Conservation (phyloP, 257 asterid species). For the Buddleja alternifolia region DNA sequence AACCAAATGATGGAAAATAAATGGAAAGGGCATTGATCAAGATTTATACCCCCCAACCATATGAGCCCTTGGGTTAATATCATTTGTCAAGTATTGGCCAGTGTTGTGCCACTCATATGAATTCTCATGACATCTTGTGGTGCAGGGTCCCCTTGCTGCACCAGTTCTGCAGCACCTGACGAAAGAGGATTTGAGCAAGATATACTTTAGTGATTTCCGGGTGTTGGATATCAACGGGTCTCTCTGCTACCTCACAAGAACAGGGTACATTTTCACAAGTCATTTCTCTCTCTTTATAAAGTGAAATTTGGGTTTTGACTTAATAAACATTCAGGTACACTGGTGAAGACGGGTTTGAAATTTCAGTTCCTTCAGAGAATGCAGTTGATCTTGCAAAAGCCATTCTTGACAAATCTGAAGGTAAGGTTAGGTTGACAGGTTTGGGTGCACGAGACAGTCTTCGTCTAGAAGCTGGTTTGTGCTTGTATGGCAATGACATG, state of each 20-base stretch:
- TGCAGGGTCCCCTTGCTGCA: slow-evolving; percentile 96
- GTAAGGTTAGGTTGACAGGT: slow-evolving; percentile 80
- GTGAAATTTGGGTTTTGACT: neutral
- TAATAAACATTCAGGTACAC: slow-evolving; percentile 71
- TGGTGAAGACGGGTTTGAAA: slow-evolving; percentile 98
- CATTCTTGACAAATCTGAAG: slow-evolving; percentile 88
- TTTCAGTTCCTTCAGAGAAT: slow-evolving; percentile 87
- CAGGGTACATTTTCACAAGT: slow-evolving; percentile 62
- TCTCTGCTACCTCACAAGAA: slow-evolving; percentile 84
- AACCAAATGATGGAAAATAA: too few species aligned
- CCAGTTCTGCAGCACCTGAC: slow-evolving; percentile 91
- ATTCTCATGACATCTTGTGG: slow-evolving; percentile 30
- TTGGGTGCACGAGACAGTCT: slow-evolving; percentile 98
- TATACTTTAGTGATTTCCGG: slow-evolving; percentile 84
- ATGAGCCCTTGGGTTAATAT: too few species aligned
- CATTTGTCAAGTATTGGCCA: neutral
- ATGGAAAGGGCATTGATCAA: too few species aligned
- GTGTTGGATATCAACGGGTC: slow-evolving; percentile 83
- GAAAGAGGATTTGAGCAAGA: slow-evolving; percentile 84
- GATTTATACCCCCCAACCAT: too few species aligned
- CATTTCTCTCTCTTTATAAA: too few species aligned
- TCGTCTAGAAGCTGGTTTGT: slow-evolving; percentile 92
- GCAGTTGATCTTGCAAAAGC: slow-evolving; percentile 96
- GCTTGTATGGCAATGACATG: slow-evolving; percentile 98
- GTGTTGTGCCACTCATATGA: slow-evolving; percentile 8